phyloP scores from a whole-genome alignment of 441 rosid species.

The Populus hybrid region DNA sequence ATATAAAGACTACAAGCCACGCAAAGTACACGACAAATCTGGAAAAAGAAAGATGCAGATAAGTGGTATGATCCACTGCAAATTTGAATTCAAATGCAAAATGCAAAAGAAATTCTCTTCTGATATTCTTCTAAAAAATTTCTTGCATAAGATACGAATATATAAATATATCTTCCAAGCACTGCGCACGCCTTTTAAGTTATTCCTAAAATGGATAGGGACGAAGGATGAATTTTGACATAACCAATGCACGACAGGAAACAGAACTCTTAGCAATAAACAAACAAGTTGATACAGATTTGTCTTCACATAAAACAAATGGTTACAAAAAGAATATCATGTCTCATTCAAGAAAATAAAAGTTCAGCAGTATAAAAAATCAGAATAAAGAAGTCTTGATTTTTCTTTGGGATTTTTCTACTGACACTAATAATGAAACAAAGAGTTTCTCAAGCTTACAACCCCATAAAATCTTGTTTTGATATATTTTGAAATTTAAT shows the following conservation, averaged over 20 bases:
- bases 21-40: slow-evolving; percentile 20
- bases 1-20: slow-evolving; percentile 15
- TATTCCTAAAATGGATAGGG: slow-evolving; percentile 51
- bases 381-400: not conserved
- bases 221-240: slow-evolving; percentile 38
- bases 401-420: too few relatives aligned
- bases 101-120: slow-evolving; percentile 21
- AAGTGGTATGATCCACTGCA: slow-evolving; percentile 12
- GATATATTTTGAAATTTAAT: too few relatives aligned
- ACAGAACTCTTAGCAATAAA: slow-evolving; percentile 20
- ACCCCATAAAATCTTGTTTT: not conserved
- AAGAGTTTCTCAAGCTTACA: not conserved
- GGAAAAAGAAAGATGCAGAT: slow-evolving; percentile 28
- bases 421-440: too few relatives aligned
- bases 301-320: slow-evolving; percentile 12
- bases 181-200: slow-evolving; percentile 18
- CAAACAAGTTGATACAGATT: not conserved
- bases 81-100: slow-evolving; percentile 28
- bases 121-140: slow-evolving; percentile 46
- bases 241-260: slow-evolving; percentile 33
- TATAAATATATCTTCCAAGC: slow-evolving; percentile 7
- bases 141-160: slow-evolving; percentile 47
- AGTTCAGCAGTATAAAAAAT: not conserved
- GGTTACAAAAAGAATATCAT: not conserved
- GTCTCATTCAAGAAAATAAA: not conserved